phyloP scores from a whole-genome alignment of 768 basidiomycete genomes.

The Trametes cinnabarina region DNA sequence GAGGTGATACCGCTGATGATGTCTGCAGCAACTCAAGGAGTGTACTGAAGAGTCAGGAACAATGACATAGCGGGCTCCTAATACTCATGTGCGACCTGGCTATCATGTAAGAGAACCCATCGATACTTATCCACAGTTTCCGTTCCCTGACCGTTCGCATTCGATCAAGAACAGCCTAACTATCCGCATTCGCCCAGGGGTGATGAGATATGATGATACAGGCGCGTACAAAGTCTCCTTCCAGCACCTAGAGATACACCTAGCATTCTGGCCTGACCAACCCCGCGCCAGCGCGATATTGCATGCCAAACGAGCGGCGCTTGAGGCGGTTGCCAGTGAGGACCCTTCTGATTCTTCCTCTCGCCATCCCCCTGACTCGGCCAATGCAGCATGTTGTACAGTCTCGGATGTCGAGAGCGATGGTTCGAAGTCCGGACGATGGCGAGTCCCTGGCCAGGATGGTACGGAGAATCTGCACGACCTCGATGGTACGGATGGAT shows the following conservation, averaged over 20 bases:
- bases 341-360: no score
- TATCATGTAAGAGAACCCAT: background rate
- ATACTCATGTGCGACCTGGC: no score
- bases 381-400: no score
- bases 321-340: no score
- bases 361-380: no score
- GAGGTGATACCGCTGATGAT: no score
- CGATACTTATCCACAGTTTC: background rate
- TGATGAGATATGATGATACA: background rate
- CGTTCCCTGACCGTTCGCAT: conserved; percentile 1
- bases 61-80: no score
- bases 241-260: background rate
- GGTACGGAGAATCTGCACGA: background rate
- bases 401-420: no score
- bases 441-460: no score
- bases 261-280: background rate
- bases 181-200: background rate
- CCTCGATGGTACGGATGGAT: background rate
- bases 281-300: background rate
- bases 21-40: no score
- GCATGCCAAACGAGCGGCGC: background rate
- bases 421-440: no score
- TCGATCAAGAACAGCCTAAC: background rate
- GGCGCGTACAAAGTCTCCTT: background rate
- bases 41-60: no score